phyloP scores from a whole-genome alignment of 768 basidiomycete genomes.

The Lentinula boryana region DNA sequence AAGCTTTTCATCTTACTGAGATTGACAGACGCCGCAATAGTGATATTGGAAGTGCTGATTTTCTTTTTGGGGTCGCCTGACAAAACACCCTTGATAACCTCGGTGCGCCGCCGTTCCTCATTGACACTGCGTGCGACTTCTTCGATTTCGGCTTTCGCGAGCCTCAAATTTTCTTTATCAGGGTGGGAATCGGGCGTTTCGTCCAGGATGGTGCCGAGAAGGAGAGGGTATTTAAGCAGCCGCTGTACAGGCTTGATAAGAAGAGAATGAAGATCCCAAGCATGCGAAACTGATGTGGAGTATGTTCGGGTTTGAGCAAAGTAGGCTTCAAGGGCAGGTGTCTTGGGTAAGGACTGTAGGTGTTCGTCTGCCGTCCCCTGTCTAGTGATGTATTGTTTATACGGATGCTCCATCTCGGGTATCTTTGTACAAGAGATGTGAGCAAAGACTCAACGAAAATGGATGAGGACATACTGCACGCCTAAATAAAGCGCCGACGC shows the following conservation, averaged over 20 bases:
- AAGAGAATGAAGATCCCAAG: conserved; percentile 89
- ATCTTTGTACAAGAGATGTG: conserved; percentile 34
- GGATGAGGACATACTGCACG: conserved; percentile 46
- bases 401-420: conserved; percentile 63
- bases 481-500: conserved; percentile 65
- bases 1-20: conserved; percentile 57
- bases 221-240: conserved; percentile 87
- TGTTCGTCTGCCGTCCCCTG: conserved; percentile 73
- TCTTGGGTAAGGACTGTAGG: conserved; percentile 42
- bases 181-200: conserved; percentile 65
- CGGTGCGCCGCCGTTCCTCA: conserved; percentile 67
- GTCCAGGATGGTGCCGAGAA: conserved; percentile 71
- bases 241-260: conserved; percentile 98
- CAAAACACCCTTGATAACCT: conserved; percentile 75
- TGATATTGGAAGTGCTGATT: conserved; percentile 32
- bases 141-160: conserved; percentile 57
- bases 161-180: conserved; percentile 53
- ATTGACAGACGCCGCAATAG: conserved; percentile 51
- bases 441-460: neutral
- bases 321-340: conserved; percentile 59
- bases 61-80: conserved; percentile 29
- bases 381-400: conserved; percentile 76
- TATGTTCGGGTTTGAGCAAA: conserved; percentile 59
- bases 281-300: conserved; percentile 70
- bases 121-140: conserved; percentile 73